phyloP scores from a whole-genome alignment of 23 red algal species.

The Agarophyton chilense region DNA sequence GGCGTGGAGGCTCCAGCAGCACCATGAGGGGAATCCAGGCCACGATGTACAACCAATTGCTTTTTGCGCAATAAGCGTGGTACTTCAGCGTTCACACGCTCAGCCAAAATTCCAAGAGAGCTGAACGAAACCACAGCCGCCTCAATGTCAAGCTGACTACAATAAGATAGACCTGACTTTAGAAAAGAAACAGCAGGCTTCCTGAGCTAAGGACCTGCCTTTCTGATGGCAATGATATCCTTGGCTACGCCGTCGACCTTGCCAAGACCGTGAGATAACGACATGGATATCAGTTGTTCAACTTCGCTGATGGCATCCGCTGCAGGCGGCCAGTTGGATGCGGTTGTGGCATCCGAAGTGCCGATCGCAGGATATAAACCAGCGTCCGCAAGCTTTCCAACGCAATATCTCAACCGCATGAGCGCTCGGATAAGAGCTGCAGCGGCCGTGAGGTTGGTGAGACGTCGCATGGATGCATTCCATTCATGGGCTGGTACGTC shows the following conservation, averaged over 20 bases:
- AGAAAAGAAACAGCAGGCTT: slow-evolving; percentile 45
- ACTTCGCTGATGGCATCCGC: slow-evolving; percentile 68
- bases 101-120: slow-evolving; percentile 46
- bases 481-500: slow-evolving; percentile 65
- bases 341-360: neutral
- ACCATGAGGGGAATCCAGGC: slow-evolving; percentile 50
- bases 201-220: slow-evolving; percentile 44
- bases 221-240: slow-evolving; percentile 70
- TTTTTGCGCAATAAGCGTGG: slow-evolving; percentile 54
- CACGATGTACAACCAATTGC: slow-evolving; percentile 47
- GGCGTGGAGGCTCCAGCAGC: neutral
- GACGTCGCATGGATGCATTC: slow-evolving; percentile 31
- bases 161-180: slow-evolving; percentile 41
- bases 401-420: slow-evolving; percentile 45
- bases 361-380: slow-evolving; percentile 52
- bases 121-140: slow-evolving; percentile 50
- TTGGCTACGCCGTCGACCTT: slow-evolving; percentile 65
- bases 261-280: slow-evolving; percentile 4
- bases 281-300: slow-evolving; percentile 47
- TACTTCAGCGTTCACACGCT: slow-evolving; percentile 55
- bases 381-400: slow-evolving; percentile 55
- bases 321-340: slow-evolving; percentile 45
- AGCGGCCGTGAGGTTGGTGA: slow-evolving; percentile 55
- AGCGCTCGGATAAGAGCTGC: slow-evolving; percentile 60
- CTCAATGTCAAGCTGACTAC: slow-evolving; percentile 44